A percentile compares a stretch with the other conserved stretches of the same genome.
Conservation (phyloP, 2,329 filamentous ascomycete genomes). For the Fusarium sp. region DNA sequence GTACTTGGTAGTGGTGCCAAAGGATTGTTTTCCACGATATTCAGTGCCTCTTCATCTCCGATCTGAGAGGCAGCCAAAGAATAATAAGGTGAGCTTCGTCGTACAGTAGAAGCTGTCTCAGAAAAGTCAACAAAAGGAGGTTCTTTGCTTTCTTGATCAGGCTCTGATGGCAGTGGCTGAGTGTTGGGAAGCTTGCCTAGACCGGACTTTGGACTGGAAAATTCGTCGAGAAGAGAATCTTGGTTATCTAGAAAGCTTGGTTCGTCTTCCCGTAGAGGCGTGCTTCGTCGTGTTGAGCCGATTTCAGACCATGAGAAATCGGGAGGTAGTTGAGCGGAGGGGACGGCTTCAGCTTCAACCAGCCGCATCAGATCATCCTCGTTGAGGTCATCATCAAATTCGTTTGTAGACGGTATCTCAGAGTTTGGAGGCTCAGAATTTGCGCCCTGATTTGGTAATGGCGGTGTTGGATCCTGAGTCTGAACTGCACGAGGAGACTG, state of each 20-base stretch:
- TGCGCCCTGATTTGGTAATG: neutral
- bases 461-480: neutral
- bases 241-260: slow-evolving; percentile 40
- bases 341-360: neutral
- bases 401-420: neutral
- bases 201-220: slow-evolving; percentile 45
- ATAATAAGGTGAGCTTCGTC: slow-evolving; percentile 46
- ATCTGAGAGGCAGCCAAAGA: neutral
- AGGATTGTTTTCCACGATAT: slow-evolving; percentile 22
- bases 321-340: neutral
- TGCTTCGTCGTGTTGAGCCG: slow-evolving; percentile 44
- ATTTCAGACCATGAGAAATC: slow-evolving; percentile 47
- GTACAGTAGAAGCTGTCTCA: slow-evolving; percentile 49
- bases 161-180: slow-evolving; percentile 39
- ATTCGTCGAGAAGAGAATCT: slow-evolving; percentile 27
- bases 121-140: slow-evolving; percentile 45
- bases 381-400: slow-evolving; percentile 40
- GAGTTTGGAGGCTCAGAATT: neutral
- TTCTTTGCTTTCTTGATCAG: neutral
- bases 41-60: slow-evolving; percentile 25
- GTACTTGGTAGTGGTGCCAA: neutral
- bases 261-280: slow-evolving; percentile 36
- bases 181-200: slow-evolving; percentile 47
- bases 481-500: slow-evolving; percentile 20
- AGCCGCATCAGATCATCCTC: slow-evolving; percentile 40